phyloP scores from a whole-genome alignment of 345 rosid species.

The Eucalyptus curtisii region DNA sequence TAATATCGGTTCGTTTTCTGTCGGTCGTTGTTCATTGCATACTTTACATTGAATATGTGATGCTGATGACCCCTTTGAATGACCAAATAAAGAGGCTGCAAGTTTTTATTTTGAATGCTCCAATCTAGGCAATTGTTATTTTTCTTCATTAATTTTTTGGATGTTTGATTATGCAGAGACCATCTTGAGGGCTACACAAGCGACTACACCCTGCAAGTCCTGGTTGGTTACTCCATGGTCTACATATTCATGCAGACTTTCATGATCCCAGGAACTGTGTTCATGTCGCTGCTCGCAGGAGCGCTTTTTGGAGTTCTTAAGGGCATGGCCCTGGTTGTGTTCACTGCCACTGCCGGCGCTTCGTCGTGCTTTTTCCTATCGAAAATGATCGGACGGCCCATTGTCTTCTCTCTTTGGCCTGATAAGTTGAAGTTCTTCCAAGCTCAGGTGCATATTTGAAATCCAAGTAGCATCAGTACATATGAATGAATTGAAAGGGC shows the following conservation, averaged over 20 bases:
- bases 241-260: constrained; percentile 76
- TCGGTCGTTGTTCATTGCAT: not conserved
- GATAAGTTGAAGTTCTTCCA: constrained; percentile 53
- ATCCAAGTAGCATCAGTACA: not conserved
- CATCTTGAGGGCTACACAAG: constrained; percentile 74
- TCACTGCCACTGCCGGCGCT: constrained; percentile 49
- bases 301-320: constrained; percentile 24
- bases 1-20: not conserved
- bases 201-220: constrained; percentile 71
- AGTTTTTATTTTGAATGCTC: not conserved
- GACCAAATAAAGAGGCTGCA: not conserved
- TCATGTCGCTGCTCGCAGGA: constrained; percentile 34
- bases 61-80: not conserved
- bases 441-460: constrained; percentile 41
- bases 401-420: constrained; percentile 25
- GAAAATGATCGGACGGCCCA: constrained; percentile 22
- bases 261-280: constrained; percentile 30
- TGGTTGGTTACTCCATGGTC: constrained; percentile 69
- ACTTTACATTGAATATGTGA: not conserved
- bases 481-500: not conserved
- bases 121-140: not conserved
- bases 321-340: constrained; percentile 45
- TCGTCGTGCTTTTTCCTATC: constrained; percentile 32
- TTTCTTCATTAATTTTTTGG: not conserved
- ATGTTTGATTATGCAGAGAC: constrained; percentile 31